phyloP scores from a whole-genome alignment of 495 filamentous ascomycete species.

The Choiromyces venosus region DNA sequence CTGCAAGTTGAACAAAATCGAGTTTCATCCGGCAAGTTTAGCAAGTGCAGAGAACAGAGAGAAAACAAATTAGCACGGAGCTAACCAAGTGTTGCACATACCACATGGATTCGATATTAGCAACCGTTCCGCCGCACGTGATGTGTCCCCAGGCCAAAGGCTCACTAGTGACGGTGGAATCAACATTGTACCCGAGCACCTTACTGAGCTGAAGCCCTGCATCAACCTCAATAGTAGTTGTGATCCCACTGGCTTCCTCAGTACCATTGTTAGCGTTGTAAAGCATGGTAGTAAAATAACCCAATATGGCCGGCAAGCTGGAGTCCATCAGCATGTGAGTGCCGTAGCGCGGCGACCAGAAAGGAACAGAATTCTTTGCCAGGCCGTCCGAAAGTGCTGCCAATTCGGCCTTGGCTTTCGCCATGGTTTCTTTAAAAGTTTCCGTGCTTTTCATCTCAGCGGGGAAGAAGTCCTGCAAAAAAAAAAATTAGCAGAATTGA shows the following conservation, averaged over 20 bases:
- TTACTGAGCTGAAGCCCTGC: constrained; percentile 48
- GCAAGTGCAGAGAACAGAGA: too few species aligned
- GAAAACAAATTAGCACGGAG: too few species aligned
- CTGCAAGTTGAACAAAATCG: not conserved
- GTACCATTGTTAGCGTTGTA: constrained; percentile 52
- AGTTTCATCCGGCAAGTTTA: too few species aligned
- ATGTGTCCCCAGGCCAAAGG: constrained; percentile 28
- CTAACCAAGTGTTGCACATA: too few species aligned
- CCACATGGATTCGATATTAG: constrained; percentile 50
- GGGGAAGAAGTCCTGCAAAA: constrained; percentile 10
- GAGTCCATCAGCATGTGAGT: constrained; percentile 48
- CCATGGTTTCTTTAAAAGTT: constrained; percentile 20
- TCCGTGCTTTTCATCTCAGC: constrained; percentile 13
- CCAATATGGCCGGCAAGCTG: constrained; percentile 42
- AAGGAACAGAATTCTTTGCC: constrained; percentile 45
- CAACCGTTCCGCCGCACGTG: constrained; percentile 48
- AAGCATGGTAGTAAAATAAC: constrained; percentile 50
- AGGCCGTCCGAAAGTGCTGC: constrained; percentile 31
- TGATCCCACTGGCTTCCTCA: constrained; percentile 47
- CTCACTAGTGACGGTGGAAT: not conserved
- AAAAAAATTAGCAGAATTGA: not conserved
- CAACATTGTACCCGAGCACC: constrained; percentile 47
- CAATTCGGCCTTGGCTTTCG: too few species aligned
- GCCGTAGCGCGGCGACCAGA: constrained; percentile 49
- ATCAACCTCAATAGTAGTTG: constrained; percentile 45